Base-by-base conservation (phyloP, 352 stramenopile genomes). In the Phytophthora sansomeana region DNA sequence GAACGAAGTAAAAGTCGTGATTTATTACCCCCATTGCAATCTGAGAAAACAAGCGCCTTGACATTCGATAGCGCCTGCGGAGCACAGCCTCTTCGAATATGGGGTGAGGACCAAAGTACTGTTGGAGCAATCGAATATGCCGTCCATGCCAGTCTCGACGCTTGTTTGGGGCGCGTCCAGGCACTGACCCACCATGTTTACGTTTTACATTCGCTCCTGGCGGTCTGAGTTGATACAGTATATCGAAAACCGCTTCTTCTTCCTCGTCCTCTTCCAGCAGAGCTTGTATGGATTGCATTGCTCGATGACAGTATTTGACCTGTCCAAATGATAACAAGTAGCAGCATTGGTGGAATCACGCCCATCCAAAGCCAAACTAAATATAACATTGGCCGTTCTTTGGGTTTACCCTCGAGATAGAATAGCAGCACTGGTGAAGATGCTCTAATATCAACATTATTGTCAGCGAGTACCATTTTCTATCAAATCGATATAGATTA, bases 131-230 rank as follows among this genome's bases (percentile, higher is more conserved):
- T 5, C 42, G 19, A 49, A 33, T 8, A 16, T 49, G 42, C 8
- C 42, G 21, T 49, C 19, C 19, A 17, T 13, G 19, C 24, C 19
- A 32, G 24, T 49, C 42, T 10, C 42, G 42, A 8, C 11, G 14
- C 19, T 49, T 49, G 17, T 49, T 49, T 6, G 41, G 41, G 3
- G 41, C 41, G n/a, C 41, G 41, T n/a, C 41, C 41, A n/a, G 17
- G 41, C 16, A 48, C 3, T 30, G 41, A 48, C 17, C 41, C 41
- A n/a, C 41, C 41, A 19, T 24, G 41, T 21, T 16, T 21, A 8
- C 36, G 36, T 43, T 43, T 43, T 4, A 43, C 16, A 43, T 16
- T 16, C 6, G 21, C 4, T 16, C 7, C 36, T 24, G 36, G 36
- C 14, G 36, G 36, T 5, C 36, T 11, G 21, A 16, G 13, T 43